Evolutionary conservation across 805 yeast genomes (phyloP), one percentile per base, ranked within the genome.

Genomic region (Sugiyamaella marilandica): DNA sequence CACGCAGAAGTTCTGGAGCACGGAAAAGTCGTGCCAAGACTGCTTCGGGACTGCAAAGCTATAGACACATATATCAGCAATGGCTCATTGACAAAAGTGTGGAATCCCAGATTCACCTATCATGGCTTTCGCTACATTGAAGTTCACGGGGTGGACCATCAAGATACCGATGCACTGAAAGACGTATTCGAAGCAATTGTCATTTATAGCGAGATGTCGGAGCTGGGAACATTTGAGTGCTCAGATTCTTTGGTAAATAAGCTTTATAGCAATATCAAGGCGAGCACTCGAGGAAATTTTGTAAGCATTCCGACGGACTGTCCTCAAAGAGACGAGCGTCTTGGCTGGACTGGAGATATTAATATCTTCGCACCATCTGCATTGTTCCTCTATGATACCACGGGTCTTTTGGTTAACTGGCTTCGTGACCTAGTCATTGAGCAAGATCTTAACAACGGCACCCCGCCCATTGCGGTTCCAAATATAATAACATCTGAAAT

Each of bases 341-440:
- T 63, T 46, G 67, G 66, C 7, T 63, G 67, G 67, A 52, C 60
- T 5, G 67, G 66, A 33, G 67, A 63, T 47, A 63, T 63, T 43
- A 57, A 62, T 9, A 49, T 60, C 26, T 63, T 63, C 36, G 54
- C 59, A 9, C 66, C 65, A 2, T 57, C 67, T 5, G 66, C 66
- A 2, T 41, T 53, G 18, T 63, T 51, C 41, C 45, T 63, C 35
- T 59, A 59, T 41, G 64, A 60, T 24, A 56, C 60, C 31, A 52
- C 53, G 35, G 50, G 60, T n/a, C 53, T 63, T 45, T 50, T 63
- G 31, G 35, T 55, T 32, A 53, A 54, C 31, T 63, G 66, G 66
- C 54, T 61, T 7, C 44, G 47, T 18, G 66, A 62, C 50, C 47
- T 62, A 29, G 50, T 52, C 21, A 39, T 44, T n/a, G 66, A 62